Base-by-base conservation (phyloP, 257 asterid species). In the Anisodus tanguticus region DNA sequence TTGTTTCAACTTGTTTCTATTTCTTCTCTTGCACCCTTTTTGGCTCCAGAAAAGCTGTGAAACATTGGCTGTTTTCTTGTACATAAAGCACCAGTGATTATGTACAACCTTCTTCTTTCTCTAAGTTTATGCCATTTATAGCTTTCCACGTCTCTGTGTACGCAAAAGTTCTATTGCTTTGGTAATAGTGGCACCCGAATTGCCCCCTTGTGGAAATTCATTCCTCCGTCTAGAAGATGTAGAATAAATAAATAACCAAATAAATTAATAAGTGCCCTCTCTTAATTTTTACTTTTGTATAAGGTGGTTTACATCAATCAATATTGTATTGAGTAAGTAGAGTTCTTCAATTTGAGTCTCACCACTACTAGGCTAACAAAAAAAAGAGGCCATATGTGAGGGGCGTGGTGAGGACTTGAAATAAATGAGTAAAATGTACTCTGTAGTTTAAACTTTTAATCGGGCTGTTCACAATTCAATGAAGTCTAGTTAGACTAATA, bases 321-420 rank as follows among this genome's bases (percentile, higher is more conserved):
- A 72, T 47, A 45, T 72, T n/a, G n/a, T 72, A 2, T 71, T 71
- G 57, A 47, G 41, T 11, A 72, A 72, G 59, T 72, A 47, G 80
- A 72, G 80, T 45, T 72, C 80, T 72, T 72, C 39, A 45, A n/a
- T 72, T 71, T 45, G 58, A 72, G 59, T 72, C 59, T 72, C 41
- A 59, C 9, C 59, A 51, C 22, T 74, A 62, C 62, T 74, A 49
- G 45, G 22, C 13, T 74, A 74, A 74, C 62, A 69, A 39, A 4
- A 47, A 9, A 47, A 45, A 22, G 19, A 49, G 81, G 45, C 13
- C 19, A 22, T 22, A 74, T 74, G 43, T 4, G 45, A 22, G 26
- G 45, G 62, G 39, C 2, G 59, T 74, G 81, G 41, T 74, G 58
- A 11, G 35, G 12, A 74, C 81, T 45, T 49, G 11, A 74, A 49